phyloP scores from a whole-genome alignment of 208 protist genomes.

The Strigomonas culicis region DNA sequence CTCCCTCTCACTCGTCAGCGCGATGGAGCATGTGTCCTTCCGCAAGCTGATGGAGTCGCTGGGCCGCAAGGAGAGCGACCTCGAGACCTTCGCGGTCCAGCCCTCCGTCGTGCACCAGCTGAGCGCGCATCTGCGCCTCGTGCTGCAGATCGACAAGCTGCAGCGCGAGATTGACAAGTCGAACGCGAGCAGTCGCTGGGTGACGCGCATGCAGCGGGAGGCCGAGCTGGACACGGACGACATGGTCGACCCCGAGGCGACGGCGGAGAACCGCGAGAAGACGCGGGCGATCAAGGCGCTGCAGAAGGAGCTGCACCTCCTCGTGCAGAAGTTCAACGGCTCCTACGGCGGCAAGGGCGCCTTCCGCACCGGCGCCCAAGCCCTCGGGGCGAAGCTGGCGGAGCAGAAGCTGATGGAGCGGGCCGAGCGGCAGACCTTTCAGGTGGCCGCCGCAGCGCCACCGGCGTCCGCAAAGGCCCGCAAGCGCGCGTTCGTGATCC shows the following conservation, averaged over 20 bases:
- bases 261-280: slow-evolving; percentile 67
- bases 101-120: slow-evolving; percentile 79
- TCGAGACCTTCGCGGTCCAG: slow-evolving; percentile 81
- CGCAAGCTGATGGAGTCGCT: slow-evolving; percentile 80
- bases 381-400: slow-evolving; percentile 69
- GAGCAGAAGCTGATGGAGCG: slow-evolving; percentile 65
- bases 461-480: slow-evolving; percentile 1
- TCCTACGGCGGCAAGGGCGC: slow-evolving; percentile 73
- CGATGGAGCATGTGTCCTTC: slow-evolving; percentile 86
- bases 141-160: slow-evolving; percentile 86
- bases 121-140: slow-evolving; percentile 65
- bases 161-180: slow-evolving; percentile 83
- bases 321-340: slow-evolving; percentile 69
- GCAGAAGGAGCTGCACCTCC: slow-evolving; percentile 47
- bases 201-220: slow-evolving; percentile 64
- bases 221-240: slow-evolving; percentile 80
- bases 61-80: slow-evolving; percentile 44
- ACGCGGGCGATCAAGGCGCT: slow-evolving; percentile 74
- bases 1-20: slow-evolving; percentile 78
- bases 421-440: slow-evolving; percentile 51
- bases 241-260: slow-evolving; percentile 76
- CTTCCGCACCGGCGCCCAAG: slow-evolving; percentile 73
- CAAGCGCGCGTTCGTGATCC: no score
- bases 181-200: slow-evolving; percentile 60
- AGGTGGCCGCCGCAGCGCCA: not conserved